phyloP scores from a whole-genome alignment of 1,139 yeast genomes.

The Candida frijolesensis region DNA sequence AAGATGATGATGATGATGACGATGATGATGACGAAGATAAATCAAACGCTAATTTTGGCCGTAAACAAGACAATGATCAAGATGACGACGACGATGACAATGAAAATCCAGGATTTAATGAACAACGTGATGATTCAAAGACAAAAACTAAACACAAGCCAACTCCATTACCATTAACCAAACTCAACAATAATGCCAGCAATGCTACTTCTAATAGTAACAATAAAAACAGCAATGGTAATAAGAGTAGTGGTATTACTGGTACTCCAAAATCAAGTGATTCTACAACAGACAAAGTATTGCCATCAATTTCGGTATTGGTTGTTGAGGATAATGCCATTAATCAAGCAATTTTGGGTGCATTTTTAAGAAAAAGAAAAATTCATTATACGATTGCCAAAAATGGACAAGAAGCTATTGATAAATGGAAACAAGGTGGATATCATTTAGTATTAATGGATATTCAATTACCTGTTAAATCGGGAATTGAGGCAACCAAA shows the following conservation, averaged over 20 bases:
- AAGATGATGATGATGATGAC: neutral
- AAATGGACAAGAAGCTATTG: slow-evolving; percentile 54
- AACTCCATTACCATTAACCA: slow-evolving; percentile 1
- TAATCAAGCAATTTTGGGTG: slow-evolving; percentile 89
- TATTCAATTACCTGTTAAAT: slow-evolving; percentile 58
- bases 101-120: neutral
- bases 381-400: slow-evolving; percentile 77
- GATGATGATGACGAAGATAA: neutral
- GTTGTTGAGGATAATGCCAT: slow-evolving; percentile 96
- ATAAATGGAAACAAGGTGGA: slow-evolving; percentile 38
- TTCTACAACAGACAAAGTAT: slow-evolving; percentile 46
- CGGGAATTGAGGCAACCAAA: slow-evolving; percentile 51
- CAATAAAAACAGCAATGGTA: neutral
- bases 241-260: neutral
- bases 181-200: neutral
- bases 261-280: slow-evolving; percentile 7
- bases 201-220: neutral
- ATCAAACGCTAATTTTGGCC: neutral
- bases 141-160: slow-evolving; percentile 1
- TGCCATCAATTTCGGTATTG: slow-evolving; percentile 84
- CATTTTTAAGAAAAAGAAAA: slow-evolving; percentile 84
- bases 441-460: slow-evolving; percentile 58
- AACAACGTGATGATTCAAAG: neutral
- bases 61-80: neutral
- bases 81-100: neutral